Percentiles rank a stretch among this genome's conserved stretches.
These are phyloP conservation scores for Syncephalastrum racemosum DNA, from an alignment of 371 early-diverging fungal genomes.

Conservation along the genomic window DNA sequence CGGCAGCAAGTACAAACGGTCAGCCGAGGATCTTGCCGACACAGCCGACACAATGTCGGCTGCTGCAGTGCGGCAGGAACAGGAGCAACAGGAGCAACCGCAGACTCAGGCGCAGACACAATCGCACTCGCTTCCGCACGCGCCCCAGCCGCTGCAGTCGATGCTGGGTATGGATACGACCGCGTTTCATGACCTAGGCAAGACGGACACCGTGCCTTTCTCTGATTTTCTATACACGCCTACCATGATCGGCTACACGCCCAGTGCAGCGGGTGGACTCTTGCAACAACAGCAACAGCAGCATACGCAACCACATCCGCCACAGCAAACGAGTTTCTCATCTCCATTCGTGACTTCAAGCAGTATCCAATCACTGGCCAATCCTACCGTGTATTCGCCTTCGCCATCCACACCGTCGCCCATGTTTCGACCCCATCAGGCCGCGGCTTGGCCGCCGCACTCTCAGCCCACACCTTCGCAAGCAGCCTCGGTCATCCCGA, in stretches of 20 bases:
- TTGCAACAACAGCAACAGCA: constrained; percentile 2
- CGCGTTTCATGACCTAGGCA: neutral
- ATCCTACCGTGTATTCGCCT: too few relatives aligned
- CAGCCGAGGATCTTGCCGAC: neutral
- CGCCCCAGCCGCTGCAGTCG: constrained; percentile 2
- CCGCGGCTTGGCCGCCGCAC: too few relatives aligned
- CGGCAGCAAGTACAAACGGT: neutral
- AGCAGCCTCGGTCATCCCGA: too few relatives aligned
- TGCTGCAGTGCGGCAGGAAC: neutral
- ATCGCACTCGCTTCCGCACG: neutral
- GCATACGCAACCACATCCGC: neutral
- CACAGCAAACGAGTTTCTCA: too few relatives aligned
- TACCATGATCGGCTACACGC: constrained; percentile 6
- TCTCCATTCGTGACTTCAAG: too few relatives aligned
- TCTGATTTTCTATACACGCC: constrained; percentile 17
- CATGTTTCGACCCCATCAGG: too few relatives aligned
- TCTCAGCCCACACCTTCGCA: too few relatives aligned
- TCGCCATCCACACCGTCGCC: constrained; percentile 1
- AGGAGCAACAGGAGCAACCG: neutral
- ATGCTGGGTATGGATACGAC: constrained; percentile 3
- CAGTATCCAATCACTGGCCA: too few relatives aligned
- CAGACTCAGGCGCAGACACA: neutral
- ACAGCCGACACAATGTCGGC: neutral
- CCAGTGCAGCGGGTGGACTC: neutral
- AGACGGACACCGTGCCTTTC: constrained; percentile 2